Evolutionary conservation across 371 early-diverging fungal genomes (phyloP), one percentile per base, ranked within the genome.

Genomic region (Funneliformis caledonium): DNA sequence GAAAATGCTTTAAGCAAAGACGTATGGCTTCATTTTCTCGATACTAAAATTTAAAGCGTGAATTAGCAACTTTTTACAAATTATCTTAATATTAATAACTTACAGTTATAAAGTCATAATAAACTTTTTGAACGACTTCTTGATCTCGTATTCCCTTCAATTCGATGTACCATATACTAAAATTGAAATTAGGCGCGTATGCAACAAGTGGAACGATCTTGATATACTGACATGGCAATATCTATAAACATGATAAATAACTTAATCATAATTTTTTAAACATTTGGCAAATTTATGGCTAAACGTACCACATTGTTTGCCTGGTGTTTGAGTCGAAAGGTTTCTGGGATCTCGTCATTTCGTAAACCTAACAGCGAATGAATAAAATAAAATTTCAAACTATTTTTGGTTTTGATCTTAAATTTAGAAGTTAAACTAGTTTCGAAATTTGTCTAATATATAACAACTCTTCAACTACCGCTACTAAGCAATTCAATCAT

Each of bases 91-190:
- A 80, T 19, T 65, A 64, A 31, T 42, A 19, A 80, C 88, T 83
- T 89, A 95, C 95, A 73, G 89, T 88, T 67, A 91, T 86, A 82
- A 91, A 95, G 47, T 93, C 89, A 80, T 85, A 76, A 76, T 90
- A 88, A 0, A 88, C 89, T 33, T 86, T 86, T 52, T 92, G 88
- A 43, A 97, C 91, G 19, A 94, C 81, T 16, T 87, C 88, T 11
- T 88, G 84, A 70, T 97, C 90, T 47, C 87, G 82, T 22, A 92
- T 88, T 0, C 99, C 99, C 65, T 89, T 89, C 6, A 98, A 84
- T 85, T 95, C 94, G 16, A 98, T 90, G 85, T 92, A 95, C 99
- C 99, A 99, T 26, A 99, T 93, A 76, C 94, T 93, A 85, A 95
- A 97, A 85, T 96, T 97, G 86, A 98, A 98, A 83, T 95, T 97